These are phyloP conservation scores for Boletus subcaerulescens DNA, from an alignment of 768 basidiomycete genomes.

Conservation along the genomic window DNA sequence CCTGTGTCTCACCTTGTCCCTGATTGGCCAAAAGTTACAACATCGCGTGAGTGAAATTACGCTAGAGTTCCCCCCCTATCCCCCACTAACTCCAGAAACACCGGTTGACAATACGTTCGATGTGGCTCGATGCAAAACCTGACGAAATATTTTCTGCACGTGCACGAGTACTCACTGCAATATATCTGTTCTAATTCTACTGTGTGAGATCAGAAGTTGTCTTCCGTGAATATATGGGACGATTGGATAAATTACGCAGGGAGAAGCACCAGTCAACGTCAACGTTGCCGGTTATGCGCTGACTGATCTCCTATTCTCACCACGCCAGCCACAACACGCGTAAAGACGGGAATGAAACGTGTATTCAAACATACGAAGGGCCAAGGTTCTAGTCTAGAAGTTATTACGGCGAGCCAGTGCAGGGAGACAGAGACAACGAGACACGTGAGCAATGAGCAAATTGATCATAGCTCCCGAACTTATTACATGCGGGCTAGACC, in stretches of 20 bases:
- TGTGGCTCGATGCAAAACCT: neutral
- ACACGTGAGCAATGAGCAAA: too few relatives aligned
- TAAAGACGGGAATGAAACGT: conserved; percentile 9
- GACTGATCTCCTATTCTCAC: neutral
- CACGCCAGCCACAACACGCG: neutral
- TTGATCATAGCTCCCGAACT: neutral
- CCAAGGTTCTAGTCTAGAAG: neutral
- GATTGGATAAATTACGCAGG: neutral
- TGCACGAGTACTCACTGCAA: neutral
- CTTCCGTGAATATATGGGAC: neutral
- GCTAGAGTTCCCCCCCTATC: neutral
- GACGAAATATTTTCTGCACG: conserved; percentile 5
- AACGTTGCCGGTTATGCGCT: too few relatives aligned
- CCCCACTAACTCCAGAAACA: neutral
- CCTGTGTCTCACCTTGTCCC: neutral
- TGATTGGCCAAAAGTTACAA: conserved; percentile 3
- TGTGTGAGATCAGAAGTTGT: neutral
- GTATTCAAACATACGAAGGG: neutral
- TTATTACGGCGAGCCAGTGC: neutral
- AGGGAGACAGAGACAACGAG: too few relatives aligned
- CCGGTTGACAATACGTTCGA: neutral
- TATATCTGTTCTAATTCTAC: neutral
- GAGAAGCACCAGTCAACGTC: conserved; percentile 3
- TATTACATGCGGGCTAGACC: neutral
- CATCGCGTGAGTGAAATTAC: neutral